A percentile compares a stretch with the other conserved stretches of the same genome.
Conservation (phyloP, 2,329 filamentous ascomycete genomes). For the Colletotrichum viniferum region DNA sequence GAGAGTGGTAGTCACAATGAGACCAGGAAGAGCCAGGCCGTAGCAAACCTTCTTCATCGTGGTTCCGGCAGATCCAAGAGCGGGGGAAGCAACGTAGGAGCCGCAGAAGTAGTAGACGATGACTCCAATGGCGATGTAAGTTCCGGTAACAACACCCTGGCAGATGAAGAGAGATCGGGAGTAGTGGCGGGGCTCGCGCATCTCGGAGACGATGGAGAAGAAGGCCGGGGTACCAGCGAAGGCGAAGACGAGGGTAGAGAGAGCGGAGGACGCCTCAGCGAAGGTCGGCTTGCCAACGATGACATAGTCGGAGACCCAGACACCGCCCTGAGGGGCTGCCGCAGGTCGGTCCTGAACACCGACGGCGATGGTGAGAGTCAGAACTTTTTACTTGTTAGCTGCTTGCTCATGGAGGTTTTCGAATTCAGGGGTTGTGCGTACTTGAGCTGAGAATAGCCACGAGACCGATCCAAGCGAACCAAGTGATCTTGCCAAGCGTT, state of each 20-base stretch:
- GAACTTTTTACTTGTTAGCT: slow-evolving; percentile 15
- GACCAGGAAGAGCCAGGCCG: slow-evolving; percentile 38
- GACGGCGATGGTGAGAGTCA: slow-evolving; percentile 33
- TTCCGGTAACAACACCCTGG: slow-evolving; percentile 30
- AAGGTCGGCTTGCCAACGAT: slow-evolving; percentile 65
- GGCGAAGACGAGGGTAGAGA: slow-evolving; percentile 40
- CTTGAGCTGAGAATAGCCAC: slow-evolving; percentile 30
- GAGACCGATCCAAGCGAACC: slow-evolving; percentile 36
- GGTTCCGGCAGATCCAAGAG: slow-evolving; percentile 47
- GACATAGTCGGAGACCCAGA: slow-evolving; percentile 34
- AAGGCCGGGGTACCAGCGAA: slow-evolving; percentile 41
- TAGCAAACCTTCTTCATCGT: slow-evolving; percentile 49
- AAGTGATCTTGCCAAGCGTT: slow-evolving; percentile 35
- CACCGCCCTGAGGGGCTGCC: slow-evolving; percentile 23
- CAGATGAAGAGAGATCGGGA: slow-evolving; percentile 31
- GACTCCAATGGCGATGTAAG: slow-evolving; percentile 36
- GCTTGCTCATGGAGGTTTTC: background rate
- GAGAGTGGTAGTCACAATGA: slow-evolving; percentile 31
- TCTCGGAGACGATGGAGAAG: slow-evolving; percentile 37
- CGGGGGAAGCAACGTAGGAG: slow-evolving; percentile 49
- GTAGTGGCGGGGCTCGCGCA: slow-evolving; percentile 35
- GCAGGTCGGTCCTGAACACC: slow-evolving; percentile 32
- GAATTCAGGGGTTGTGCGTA: slow-evolving; percentile 17
- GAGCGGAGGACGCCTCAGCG: slow-evolving; percentile 46
- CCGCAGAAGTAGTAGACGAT: slow-evolving; percentile 53